Evolutionary conservation across 768 basidiomycete species (phyloP), one percentile per base, ranked within the genome.

Genomic region (Clavulina sp.): DNA sequence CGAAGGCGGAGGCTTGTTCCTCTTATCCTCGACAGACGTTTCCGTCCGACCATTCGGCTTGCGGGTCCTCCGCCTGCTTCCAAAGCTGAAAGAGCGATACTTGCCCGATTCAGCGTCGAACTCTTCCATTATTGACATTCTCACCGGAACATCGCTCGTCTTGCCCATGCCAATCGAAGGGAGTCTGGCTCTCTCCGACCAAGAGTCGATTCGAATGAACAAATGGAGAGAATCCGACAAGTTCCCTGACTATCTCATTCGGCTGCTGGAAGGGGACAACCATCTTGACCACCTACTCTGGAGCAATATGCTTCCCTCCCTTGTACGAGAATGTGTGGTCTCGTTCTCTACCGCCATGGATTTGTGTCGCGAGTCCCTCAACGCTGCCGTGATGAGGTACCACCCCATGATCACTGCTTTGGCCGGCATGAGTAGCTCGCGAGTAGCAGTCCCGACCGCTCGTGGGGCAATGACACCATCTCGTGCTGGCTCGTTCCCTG

Each of bases 351-450:
- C 65, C 5, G 68, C 74, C 4, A 59, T 80, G 26, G 60, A 63
- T 2, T 63, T 69, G 5, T 74, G 84, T 59, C 73, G 86, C 48
- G 80, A 80, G 50, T 70, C 73, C 34, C 60, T 87, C 4, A 76
- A 81, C 48, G 78, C 81, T 4, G 76, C 82, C 2, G 76, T 75
- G 6, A 70, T 77, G 7, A 74, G 81, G 31, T 84, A 78, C 57
- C 83, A 86, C 56, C 75, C 79, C 4, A 68, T 70, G 1, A 83
- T 89, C 58, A 73, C 80, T 5, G 72, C 77, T 52, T 70, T 86
- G 38, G 82, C 86, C 5, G 28, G 24, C 48, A 33, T 26, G 16
- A 33, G 32, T 16, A 13, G 9, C 16, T 30, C 28, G 16, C 1
- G 77, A n/a, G 60, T 68, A 13, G 68, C 70, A 43, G 64, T 71